These are phyloP conservation scores for Venturia nashicola DNA, from an alignment of 2,329 filamentous ascomycete species.

Conservation along the genomic window DNA sequence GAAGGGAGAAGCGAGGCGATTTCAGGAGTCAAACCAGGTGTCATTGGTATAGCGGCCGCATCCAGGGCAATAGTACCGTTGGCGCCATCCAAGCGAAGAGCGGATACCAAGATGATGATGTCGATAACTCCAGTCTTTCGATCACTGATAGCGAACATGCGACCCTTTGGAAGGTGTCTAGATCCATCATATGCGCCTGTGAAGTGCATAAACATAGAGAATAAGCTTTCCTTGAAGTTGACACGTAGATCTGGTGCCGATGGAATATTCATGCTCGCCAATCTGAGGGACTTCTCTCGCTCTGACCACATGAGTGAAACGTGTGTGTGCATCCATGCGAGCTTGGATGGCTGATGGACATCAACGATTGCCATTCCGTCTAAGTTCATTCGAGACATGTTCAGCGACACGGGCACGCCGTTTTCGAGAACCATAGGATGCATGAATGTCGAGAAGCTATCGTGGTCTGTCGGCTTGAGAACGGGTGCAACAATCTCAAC, in stretches of 20 bases:
- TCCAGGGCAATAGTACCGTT: slow-evolving; percentile 22
- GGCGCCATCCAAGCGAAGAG: slow-evolving; percentile 21
- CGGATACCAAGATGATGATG: slow-evolving; percentile 17
- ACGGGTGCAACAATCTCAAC: slow-evolving; percentile 20
- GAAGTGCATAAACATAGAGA: slow-evolving; percentile 16
- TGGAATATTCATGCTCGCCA: background rate
- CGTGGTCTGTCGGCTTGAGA: background rate
- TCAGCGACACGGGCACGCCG: slow-evolving; percentile 13
- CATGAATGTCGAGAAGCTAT: slow-evolving; percentile 13
- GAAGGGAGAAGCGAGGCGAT: too few species aligned
- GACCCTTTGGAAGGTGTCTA: background rate
- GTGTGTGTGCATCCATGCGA: slow-evolving; percentile 9
- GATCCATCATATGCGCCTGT: slow-evolving; percentile 12
- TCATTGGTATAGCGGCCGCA: slow-evolving; percentile 21
- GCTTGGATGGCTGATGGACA: background rate
- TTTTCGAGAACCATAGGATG: slow-evolving; percentile 11
- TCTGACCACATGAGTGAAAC: background rate
- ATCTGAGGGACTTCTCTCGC: slow-evolving; percentile 8
- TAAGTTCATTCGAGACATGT: slow-evolving; percentile 16
- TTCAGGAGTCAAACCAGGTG: background rate
- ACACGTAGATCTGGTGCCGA: background rate
- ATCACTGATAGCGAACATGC: slow-evolving; percentile 14
- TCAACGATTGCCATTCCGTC: slow-evolving; percentile 14
- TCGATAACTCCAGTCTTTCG: slow-evolving; percentile 11
- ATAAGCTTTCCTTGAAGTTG: slow-evolving; percentile 19